Evolutionary conservation across 306 rosid genomes (phyloP).

Genomic region (Elaeagnus macrophylla): DNA sequence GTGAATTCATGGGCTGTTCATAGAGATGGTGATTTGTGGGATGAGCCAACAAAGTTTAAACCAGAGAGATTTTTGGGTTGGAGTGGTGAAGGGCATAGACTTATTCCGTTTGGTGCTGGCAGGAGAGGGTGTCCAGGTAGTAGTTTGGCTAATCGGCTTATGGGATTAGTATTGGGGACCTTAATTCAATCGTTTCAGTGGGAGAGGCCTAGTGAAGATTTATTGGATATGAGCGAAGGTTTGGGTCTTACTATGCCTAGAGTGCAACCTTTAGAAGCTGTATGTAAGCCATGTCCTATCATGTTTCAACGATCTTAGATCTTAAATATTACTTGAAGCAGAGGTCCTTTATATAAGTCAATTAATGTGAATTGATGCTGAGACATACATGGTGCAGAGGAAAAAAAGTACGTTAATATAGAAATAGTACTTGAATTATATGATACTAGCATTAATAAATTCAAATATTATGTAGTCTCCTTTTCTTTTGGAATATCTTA

Average conservation of each 20-base stretch:
- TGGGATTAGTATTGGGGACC: conserved; percentile 12
- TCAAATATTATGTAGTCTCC: too few relatives aligned
- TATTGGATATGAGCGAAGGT: conserved; percentile 12
- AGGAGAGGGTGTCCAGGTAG: conserved; percentile 20
- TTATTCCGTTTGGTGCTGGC: conserved; percentile 15
- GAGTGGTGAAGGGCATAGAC: background rate
- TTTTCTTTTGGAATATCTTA: background rate
- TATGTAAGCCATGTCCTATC: conserved; percentile 1
- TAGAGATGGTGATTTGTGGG: conserved; percentile 17
- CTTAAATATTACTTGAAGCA: too few relatives aligned
- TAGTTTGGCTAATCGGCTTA: conserved; percentile 3
- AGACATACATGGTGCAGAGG: too few relatives aligned
- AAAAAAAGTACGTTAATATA: too few relatives aligned
- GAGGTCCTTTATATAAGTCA: too few relatives aligned
- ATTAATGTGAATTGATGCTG: too few relatives aligned
- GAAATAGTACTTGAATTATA: too few relatives aligned
- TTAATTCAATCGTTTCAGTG: conserved; percentile 15
- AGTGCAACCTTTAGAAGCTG: conserved; percentile 2
- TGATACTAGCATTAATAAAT: too few relatives aligned
- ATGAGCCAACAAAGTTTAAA: conserved; percentile 18
- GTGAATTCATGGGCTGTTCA: conserved; percentile 24
- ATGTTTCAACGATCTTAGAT: background rate
- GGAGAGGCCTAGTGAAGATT: conserved; percentile 11
- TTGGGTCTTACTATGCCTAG: conserved; percentile 6
- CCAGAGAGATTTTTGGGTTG: conserved; percentile 38